Evolutionary conservation across 164 flowering plant genomes (phyloP).

Genomic region (Cinnamomum micranthum): DNA sequence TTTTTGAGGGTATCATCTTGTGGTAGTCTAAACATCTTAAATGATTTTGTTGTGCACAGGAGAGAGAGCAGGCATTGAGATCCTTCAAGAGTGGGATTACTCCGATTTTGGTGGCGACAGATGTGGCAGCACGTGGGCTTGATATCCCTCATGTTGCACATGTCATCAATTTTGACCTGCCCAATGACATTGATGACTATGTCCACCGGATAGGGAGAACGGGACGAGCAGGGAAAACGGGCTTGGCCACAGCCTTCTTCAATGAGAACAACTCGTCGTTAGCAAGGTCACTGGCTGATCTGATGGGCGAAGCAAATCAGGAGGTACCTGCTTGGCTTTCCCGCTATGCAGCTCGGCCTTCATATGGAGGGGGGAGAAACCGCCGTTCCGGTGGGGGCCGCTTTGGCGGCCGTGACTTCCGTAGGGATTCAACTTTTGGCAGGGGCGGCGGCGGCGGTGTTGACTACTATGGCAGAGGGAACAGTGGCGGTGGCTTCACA

Average conservation of each 20-base stretch:
- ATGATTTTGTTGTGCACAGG: conserved; percentile 30
- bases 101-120: conserved; percentile 75
- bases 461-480: no score
- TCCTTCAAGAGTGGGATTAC: conserved; percentile 65
- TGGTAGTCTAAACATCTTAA: no score
- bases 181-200: conserved; percentile 76
- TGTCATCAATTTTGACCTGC: conserved; percentile 76
- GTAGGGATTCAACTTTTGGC: conserved; percentile 41
- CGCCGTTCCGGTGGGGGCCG: conserved; percentile 60
- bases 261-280: conserved; percentile 55
- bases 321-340: conserved; percentile 71
- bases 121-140: conserved; percentile 83
- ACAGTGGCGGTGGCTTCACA: conserved; percentile 25
- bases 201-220: conserved; percentile 79
- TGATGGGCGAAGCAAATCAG: conserved; percentile 74
- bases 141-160: conserved; percentile 79
- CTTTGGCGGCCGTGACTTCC: conserved; percentile 68
- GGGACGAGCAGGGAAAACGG: conserved; percentile 67
- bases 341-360: conserved; percentile 54
- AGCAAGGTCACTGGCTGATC: conserved; percentile 53
- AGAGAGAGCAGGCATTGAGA: conserved; percentile 64
- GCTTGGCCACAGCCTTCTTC: conserved; percentile 74
- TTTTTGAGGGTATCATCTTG: no score
- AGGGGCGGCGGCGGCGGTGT: conserved; percentile 26
- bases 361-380: conserved; percentile 48